Evolutionary conservation across 2,329 filamentous ascomycete species (phyloP), one percentile per base, ranked within the genome.

Genomic region (Cercospora sp.): DNA sequence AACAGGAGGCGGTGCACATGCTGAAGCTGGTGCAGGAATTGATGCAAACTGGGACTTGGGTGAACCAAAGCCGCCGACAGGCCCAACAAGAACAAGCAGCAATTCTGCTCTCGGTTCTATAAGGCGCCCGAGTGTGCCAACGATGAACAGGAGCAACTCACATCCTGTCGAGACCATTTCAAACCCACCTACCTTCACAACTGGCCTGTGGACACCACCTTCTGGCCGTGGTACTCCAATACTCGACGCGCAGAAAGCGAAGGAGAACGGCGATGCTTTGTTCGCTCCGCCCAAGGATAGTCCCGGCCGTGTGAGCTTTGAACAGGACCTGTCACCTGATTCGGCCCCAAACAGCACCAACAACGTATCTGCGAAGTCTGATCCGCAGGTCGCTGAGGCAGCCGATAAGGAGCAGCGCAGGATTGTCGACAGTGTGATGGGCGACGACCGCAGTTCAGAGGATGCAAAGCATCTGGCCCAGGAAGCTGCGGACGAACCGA

Each of bases 191-290:
- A 62, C 66, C 9, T 65, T 69, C 23, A 72, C 70, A 16, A 65
- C 71, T 4, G 73, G 81, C 2, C 72, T 83, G 9, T 83, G 81
- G 82, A 81, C 79, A 8, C 76, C 76, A 31, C 73, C 75, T 26
- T 67, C 63, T 42, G 59, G 66, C 45, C 66, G 68, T 16, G 64
- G 72, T 28, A 75, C 74, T 6, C 75, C 75, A 2, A 18, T 59
- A 4, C 51, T 72, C 10, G 63, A 63, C 23, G 71, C 72, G 13
- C 63, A 72, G 67, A 67, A 71, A 48, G 30, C 64, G 30, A 68
- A 77, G 72, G 61, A 73, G 72, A 31, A 71, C 51, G 59, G 69
- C 31, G 39, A 65, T 42, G 57, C 65, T 13, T 33, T 67, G 7
- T 67, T 70, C 18, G 60, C 67, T 6, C 64, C 66, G 16, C 65